Conservation (phyloP, 176 grass and related monocot genomes). For the Calamus simplicifolius region DNA sequence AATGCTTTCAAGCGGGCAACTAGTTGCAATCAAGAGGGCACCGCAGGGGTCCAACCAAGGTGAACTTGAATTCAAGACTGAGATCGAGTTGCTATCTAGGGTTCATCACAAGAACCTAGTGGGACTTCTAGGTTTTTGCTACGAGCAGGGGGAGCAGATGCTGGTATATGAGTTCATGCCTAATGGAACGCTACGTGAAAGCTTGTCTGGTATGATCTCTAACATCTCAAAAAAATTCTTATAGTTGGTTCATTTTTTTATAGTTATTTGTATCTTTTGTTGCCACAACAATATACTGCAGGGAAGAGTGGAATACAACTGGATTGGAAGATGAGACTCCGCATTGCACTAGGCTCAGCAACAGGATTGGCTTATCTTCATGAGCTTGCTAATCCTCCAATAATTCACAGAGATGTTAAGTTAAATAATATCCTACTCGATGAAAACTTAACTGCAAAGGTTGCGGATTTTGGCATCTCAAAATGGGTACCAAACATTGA, state of each 20-base stretch:
- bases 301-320: slow-evolving; percentile 73
- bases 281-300: slow-evolving; percentile 16
- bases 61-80: slow-evolving; percentile 85
- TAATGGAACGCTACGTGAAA: slow-evolving; percentile 72
- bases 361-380: slow-evolving; percentile 85
- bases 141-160: slow-evolving; percentile 95
- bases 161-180: slow-evolving; percentile 89
- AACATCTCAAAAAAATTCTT: neutral
- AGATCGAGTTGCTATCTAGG: slow-evolving; percentile 97
- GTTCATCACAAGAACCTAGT: slow-evolving; percentile 99
- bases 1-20: slow-evolving; percentile 63
- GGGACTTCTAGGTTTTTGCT: slow-evolving; percentile 84
- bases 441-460: slow-evolving; percentile 89
- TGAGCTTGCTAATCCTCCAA: slow-evolving; percentile 90
- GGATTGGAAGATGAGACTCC: slow-evolving; percentile 77
- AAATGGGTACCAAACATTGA: slow-evolving; percentile 69
- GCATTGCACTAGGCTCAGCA: slow-evolving; percentile 62
- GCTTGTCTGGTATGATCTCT: slow-evolving; percentile 40
- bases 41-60: slow-evolving; percentile 82
- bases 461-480: slow-evolving; percentile 94
- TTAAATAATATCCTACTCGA: slow-evolving; percentile 90
- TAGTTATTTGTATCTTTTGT: neutral
- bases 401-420: slow-evolving; percentile 95
- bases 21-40: slow-evolving; percentile 85
- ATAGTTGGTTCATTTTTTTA: neutral